Base-by-base conservation (phyloP, 257 asterid species). In the Buddleja alternifolia region DNA sequence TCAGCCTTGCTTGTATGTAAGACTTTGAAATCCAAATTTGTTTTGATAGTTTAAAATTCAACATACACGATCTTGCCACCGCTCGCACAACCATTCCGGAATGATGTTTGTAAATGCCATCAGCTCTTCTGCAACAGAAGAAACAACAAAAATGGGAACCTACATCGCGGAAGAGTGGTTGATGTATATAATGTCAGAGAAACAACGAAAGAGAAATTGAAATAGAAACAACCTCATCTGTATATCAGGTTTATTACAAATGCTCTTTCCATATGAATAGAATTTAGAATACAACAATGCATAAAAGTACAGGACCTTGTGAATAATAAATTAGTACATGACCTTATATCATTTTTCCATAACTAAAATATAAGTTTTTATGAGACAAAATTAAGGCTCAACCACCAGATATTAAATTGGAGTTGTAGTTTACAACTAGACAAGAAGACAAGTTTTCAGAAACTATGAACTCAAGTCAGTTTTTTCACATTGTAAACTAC, bases 101-200 rank as follows among this genome's bases (percentile, higher is more conserved):
- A 93, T 90, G 67, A 84, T 75, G 76, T 81, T 88, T 62, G 89
- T 77, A 78, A 69, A 82, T 57, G 90, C 84, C 81, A 88, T 69
- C 59, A 93, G 80, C 82, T 93, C 97, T 77, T 86, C 92, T 20
- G 98, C 97, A 69, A 78, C 86, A 65, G 97, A 85, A 56, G 98
- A 90, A 79, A 93, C 54, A 21, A 93, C 53, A 80, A 75, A 88
- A 54, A 90, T 81, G 40, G 98, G 95, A 70, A 86, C 88, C 96
- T 92, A 75, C 79, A 82, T n/a, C 45, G 69, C 54, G 58, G 46
- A 69, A 70, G 21, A 44, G 39, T 46, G 57, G 73, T 16, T 51
- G n/a, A 21, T 21, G 17, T 42, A 52, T 45, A 12, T 16, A n/a
- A n/a, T 10, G 17, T 51, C 46, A 47, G 59, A 62, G 66, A n/a